phyloP scores from a whole-genome alignment of 2,329 filamentous ascomycete genomes.

The Ophiostoma ips region DNA sequence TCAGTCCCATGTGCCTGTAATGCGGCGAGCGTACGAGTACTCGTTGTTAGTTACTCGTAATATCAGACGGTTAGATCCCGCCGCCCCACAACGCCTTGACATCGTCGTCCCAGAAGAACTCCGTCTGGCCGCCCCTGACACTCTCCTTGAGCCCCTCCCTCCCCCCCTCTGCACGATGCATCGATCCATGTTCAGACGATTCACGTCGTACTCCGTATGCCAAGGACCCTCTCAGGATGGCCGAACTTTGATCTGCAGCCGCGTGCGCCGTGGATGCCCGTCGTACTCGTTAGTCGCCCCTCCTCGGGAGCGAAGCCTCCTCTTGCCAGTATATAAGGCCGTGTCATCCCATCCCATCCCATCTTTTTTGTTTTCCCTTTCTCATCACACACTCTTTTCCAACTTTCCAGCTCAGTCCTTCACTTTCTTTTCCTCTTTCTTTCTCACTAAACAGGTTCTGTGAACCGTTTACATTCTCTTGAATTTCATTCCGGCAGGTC shows the following conservation, averaged over 20 bases:
- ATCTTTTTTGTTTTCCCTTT: not conserved
- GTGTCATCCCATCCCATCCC: not conserved
- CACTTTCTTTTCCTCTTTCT: constrained; percentile 6
- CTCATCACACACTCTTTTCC: constrained; percentile 11
- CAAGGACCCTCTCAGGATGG: not conserved
- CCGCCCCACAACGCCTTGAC: too few relatives aligned
- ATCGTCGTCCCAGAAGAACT: too few relatives aligned
- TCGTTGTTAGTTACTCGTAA: too few relatives aligned
- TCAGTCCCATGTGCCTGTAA: too few relatives aligned
- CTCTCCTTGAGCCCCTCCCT: not conserved
- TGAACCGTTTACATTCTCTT: constrained; percentile 16
- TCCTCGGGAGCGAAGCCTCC: not conserved
- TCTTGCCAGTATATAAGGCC: not conserved
- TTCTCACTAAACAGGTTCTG: constrained; percentile 10
- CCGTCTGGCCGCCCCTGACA: not conserved
- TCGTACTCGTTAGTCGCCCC: not conserved
- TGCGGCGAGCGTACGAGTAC: too few relatives aligned
- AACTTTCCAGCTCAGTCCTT: constrained; percentile 4
- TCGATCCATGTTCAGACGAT: constrained; percentile 1
- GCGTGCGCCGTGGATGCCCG: not conserved
- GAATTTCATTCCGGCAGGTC: not conserved
- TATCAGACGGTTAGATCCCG: too few relatives aligned
- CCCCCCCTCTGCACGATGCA: not conserved
- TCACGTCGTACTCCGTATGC: not conserved
- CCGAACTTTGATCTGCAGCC: not conserved